A percentile compares a stretch with the other conserved stretches of the same genome.
Evolutionary conservation across 2,329 filamentous ascomycete species (phyloP).

Genomic region (Chaetomium sp.): DNA sequence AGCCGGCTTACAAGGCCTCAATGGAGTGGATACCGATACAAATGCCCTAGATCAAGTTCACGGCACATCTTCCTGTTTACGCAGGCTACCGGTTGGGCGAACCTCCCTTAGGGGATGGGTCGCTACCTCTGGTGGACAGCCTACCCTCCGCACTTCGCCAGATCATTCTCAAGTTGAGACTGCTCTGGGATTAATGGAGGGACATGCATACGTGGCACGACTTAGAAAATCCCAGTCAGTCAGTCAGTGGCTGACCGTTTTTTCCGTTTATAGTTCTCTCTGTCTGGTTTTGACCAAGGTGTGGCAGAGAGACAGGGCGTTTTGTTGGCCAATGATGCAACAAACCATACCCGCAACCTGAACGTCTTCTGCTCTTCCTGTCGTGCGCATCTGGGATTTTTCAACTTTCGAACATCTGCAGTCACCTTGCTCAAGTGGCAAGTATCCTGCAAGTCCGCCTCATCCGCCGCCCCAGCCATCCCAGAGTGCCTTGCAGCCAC

Average conservation of each 20-base stretch:
- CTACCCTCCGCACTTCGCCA: constrained; percentile 50
- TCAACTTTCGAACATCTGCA: constrained; percentile 48
- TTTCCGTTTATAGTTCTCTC: constrained; percentile 43
- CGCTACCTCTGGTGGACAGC: constrained; percentile 24
- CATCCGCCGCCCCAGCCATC: constrained; percentile 43
- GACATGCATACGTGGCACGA: constrained; percentile 35
- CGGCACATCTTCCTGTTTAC: constrained; percentile 36
- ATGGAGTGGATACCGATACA: constrained; percentile 69
- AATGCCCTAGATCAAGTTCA: constrained; percentile 59
- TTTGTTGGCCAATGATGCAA: constrained; percentile 27
- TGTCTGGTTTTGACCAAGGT: constrained; percentile 38
- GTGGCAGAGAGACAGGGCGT: constrained; percentile 35
- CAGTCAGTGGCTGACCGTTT: constrained; percentile 32
- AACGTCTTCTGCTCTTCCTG: constrained; percentile 52
- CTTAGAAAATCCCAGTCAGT: constrained; percentile 23
- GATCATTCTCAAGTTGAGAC: constrained; percentile 52
- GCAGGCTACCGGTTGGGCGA: constrained; percentile 35
- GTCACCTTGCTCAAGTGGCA: constrained; percentile 62
- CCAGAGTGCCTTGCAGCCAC: constrained; percentile 57
- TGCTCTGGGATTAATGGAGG: constrained; percentile 54
- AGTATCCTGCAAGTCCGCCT: constrained; percentile 46
- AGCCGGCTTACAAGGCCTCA: constrained; percentile 48
- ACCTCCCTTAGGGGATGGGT: constrained; percentile 40
- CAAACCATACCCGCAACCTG: constrained; percentile 36
- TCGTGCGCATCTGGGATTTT: constrained; percentile 50